These are phyloP conservation scores for Talaromyces nanjingensis DNA, from an alignment of 495 filamentous ascomycete species.

Conservation along the genomic window DNA sequence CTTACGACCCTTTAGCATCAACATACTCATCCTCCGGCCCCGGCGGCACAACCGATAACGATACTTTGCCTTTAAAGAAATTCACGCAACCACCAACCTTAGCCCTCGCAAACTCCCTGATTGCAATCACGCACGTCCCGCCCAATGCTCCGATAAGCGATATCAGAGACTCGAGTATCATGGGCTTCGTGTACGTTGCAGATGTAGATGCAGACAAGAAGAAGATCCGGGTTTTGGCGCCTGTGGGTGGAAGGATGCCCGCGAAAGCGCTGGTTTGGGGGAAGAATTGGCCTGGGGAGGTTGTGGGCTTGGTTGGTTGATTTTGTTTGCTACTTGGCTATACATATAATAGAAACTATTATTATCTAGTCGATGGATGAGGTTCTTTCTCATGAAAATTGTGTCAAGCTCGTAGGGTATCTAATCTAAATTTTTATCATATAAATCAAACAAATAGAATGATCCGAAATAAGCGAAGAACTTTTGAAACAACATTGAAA, in stretches of 20 bases:
- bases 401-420: background rate
- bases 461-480: background rate
- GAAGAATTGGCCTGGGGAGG: slow-evolving; percentile 43
- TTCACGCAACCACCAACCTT: slow-evolving; percentile 27
- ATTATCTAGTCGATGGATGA: too few species aligned
- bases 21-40: background rate
- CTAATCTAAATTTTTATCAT: background rate
- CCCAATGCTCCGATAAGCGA: slow-evolving; percentile 57
- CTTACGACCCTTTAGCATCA: slow-evolving; percentile 1
- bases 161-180: slow-evolving; percentile 76
- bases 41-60: slow-evolving; percentile 1
- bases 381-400: background rate
- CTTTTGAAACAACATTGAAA: background rate
- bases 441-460: background rate
- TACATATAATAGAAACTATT: background rate
- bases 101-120: slow-evolving; percentile 50
- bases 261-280: slow-evolving; percentile 68
- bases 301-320: slow-evolving; percentile 42
- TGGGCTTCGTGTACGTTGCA: slow-evolving; percentile 87
- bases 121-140: slow-evolving; percentile 73
- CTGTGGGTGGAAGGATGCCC: slow-evolving; percentile 71
- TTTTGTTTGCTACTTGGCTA: background rate
- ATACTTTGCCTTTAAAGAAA: slow-evolving; percentile 28
- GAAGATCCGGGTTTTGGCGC: slow-evolving; percentile 72
- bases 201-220: slow-evolving; percentile 83